Evolutionary conservation across 352 stramenopile genomes (phyloP).

Genomic region (Stephanocyclus meneghinianus): DNA sequence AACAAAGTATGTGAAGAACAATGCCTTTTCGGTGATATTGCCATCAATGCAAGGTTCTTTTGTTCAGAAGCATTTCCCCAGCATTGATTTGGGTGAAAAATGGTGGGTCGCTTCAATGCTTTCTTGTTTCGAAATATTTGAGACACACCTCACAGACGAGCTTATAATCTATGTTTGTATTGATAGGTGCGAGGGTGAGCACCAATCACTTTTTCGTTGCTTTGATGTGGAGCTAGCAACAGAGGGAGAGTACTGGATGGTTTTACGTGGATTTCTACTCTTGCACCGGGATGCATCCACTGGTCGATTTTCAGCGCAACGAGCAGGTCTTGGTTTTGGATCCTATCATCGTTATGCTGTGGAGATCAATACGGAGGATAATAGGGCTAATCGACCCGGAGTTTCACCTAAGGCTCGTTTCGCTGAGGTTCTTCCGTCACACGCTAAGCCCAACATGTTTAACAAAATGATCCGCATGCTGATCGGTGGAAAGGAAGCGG

Average conservation of each 20-base stretch:
- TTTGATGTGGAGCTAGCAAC: slow-evolving; percentile 82
- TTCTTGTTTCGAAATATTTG: neutral
- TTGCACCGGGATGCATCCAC: slow-evolving; percentile 77
- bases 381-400: slow-evolving; percentile 20
- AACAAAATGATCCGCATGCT: slow-evolving; percentile 5
- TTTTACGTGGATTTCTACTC: slow-evolving; percentile 79
- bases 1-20: slow-evolving; percentile 60
- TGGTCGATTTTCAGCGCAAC: slow-evolving; percentile 70
- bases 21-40: slow-evolving; percentile 77
- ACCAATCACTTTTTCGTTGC: slow-evolving; percentile 52
- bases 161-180: neutral
- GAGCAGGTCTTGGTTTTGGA: slow-evolving; percentile 69
- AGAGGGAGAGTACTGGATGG: slow-evolving; percentile 83
- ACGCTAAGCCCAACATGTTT: slow-evolving; percentile 31
- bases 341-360: slow-evolving; percentile 51
- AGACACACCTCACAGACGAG: too few relatives aligned
- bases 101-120: slow-evolving; percentile 23
- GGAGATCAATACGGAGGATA: slow-evolving; percentile 27
- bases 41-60: slow-evolving; percentile 44
- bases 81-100: slow-evolving; percentile 46
- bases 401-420: slow-evolving; percentile 13
- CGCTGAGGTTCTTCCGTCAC: slow-evolving; percentile 41
- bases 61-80: slow-evolving; percentile 40
- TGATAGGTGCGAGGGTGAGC: slow-evolving; percentile 21
- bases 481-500: slow-evolving; percentile 24